Percentiles rank a stretch among this genome's conserved stretches.
These are phyloP conservation scores for Sphaceloma murrayae DNA, from an alignment of 2,329 filamentous ascomycete species.

Conservation along the genomic window DNA sequence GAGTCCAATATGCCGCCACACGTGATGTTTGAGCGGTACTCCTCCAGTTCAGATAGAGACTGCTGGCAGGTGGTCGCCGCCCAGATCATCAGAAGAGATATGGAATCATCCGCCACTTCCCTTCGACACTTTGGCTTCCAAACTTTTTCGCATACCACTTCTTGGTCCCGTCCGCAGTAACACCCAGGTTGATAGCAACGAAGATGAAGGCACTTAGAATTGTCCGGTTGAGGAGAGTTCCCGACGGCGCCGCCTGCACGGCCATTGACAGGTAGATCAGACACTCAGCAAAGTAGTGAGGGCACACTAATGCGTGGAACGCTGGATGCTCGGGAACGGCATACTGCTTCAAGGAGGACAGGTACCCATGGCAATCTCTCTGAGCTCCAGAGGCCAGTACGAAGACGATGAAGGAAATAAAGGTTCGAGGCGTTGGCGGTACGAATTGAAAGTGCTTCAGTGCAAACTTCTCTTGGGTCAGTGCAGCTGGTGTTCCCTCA, in stretches of 20 bases:
- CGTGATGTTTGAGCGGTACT: too few species aligned
- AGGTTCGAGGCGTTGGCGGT: slow-evolving; percentile 42
- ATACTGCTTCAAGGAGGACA: slow-evolving; percentile 54
- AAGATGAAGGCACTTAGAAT: slow-evolving; percentile 62
- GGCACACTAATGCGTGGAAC: slow-evolving; percentile 66
- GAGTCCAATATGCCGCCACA: slow-evolving; percentile 40
- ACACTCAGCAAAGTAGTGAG: slow-evolving; percentile 88
- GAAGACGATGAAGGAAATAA: slow-evolving; percentile 54
- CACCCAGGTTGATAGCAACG: slow-evolving; percentile 66
- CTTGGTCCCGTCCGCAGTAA: slow-evolving; percentile 69
- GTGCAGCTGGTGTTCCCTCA: too few species aligned
- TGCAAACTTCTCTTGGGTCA: too few species aligned
- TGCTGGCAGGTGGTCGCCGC: too few species aligned
- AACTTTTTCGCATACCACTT: slow-evolving; percentile 73
- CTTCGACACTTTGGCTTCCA: slow-evolving; percentile 51
- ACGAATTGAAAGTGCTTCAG: slow-evolving; percentile 32
- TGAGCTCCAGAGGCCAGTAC: slow-evolving; percentile 62
- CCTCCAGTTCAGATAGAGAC: too few species aligned
- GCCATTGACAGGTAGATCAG: slow-evolving; percentile 72
- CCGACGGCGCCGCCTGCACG: slow-evolving; percentile 60
- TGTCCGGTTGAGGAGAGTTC: slow-evolving; percentile 59
- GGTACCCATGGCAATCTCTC: slow-evolving; percentile 47
- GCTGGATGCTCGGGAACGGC: slow-evolving; percentile 63
- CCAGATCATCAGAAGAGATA: slow-evolving; percentile 39
- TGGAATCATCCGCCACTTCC: slow-evolving; percentile 69